Percentiles rank a stretch among this genome's conserved stretches.
These are phyloP conservation scores for Taxawa tesnikishii DNA, from an alignment of 2,329 filamentous ascomycete genomes.

Conservation along the genomic window DNA sequence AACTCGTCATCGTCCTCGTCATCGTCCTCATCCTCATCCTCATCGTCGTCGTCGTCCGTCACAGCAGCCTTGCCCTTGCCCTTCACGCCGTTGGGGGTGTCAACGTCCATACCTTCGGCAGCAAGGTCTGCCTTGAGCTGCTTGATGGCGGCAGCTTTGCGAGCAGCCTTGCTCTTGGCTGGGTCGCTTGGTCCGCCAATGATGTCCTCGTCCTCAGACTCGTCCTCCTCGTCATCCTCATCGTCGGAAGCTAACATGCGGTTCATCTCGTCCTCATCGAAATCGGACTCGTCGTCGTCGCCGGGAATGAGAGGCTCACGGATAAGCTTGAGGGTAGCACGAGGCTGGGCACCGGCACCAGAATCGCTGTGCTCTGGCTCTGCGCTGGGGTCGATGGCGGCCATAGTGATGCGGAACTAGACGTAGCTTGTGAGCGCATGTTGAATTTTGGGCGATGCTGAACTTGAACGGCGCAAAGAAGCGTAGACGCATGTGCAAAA, in stretches of 20 bases:
- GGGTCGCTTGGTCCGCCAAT: slow-evolving; percentile 86
- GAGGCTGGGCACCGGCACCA: slow-evolving; percentile 32
- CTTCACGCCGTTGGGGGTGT: slow-evolving; percentile 53
- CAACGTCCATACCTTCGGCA: slow-evolving; percentile 64
- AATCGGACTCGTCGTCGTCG: slow-evolving; percentile 50
- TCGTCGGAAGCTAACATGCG: slow-evolving; percentile 51
- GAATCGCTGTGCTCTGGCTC: slow-evolving; percentile 33
- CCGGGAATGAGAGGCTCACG: slow-evolving; percentile 54
- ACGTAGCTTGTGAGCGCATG: background rate
- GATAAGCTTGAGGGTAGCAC: slow-evolving; percentile 84
- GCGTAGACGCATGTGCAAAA: slow-evolving; percentile 44
- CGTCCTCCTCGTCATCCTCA: slow-evolving; percentile 37
- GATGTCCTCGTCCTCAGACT: slow-evolving; percentile 48
- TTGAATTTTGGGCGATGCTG: background rate
- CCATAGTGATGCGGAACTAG: slow-evolving; percentile 97
- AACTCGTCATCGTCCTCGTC: slow-evolving; percentile 51
- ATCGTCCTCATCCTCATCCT: slow-evolving; percentile 38
- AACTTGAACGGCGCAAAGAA: no score
- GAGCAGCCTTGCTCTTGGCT: slow-evolving; percentile 76
- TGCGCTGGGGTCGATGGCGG: slow-evolving; percentile 84
- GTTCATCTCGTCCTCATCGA: slow-evolving; percentile 49
- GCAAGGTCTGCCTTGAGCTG: slow-evolving; percentile 40
- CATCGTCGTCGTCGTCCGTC: slow-evolving; percentile 35
- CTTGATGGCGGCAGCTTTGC: slow-evolving; percentile 61
- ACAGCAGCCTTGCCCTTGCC: slow-evolving; percentile 56